Percentiles rank a stretch among this genome's conserved stretches.
These are phyloP conservation scores for Nyctanthes arbortristis DNA, from an alignment of 257 asterid species.

Conservation along the genomic window DNA sequence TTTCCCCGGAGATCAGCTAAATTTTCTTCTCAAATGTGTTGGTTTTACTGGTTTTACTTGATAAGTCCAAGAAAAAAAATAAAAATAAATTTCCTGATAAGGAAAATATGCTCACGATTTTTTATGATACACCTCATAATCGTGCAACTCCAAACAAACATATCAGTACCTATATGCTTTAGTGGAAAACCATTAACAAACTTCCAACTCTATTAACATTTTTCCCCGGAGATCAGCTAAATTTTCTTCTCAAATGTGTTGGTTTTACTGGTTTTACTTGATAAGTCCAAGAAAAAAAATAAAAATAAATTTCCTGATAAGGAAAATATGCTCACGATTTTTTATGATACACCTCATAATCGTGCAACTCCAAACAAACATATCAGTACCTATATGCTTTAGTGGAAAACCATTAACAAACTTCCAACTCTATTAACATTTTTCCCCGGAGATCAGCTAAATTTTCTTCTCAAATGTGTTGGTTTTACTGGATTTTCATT, in stretches of 20 bases:
- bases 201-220: neutral
- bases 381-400: neutral
- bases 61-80: too few relatives aligned
- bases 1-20: too few relatives aligned
- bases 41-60: too few relatives aligned
- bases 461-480: constrained; percentile 6
- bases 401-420: neutral
- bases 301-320: constrained; percentile 6
- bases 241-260: constrained; percentile 6
- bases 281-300: too few relatives aligned
- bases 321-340: constrained; percentile 1
- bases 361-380: constrained; percentile 13
- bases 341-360: constrained; percentile 14
- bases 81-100: constrained; percentile 6
- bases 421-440: neutral
- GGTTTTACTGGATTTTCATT: constrained; percentile 14
- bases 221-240: neutral
- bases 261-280: constrained; percentile 18
- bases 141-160: constrained; percentile 13
- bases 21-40: too few relatives aligned
- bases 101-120: constrained; percentile 1
- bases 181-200: neutral
- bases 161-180: neutral
- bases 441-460: neutral
- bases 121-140: constrained; percentile 14